Evolutionary conservation across 805 yeast genomes (phyloP).

Genomic region (Wickerhamiella azymoides): DNA sequence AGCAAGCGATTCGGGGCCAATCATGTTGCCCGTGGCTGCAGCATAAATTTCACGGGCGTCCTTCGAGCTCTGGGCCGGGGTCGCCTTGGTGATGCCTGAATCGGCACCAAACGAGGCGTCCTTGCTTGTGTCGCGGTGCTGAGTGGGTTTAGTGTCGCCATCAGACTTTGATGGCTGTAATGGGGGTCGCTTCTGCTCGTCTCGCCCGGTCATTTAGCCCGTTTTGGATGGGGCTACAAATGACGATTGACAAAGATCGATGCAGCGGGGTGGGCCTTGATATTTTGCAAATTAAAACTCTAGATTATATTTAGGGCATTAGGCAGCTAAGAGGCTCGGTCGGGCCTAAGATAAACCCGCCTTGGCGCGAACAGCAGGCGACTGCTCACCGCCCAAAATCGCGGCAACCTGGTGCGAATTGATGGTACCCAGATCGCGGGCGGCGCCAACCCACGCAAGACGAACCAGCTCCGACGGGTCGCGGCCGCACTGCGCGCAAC

Average conservation of each 20-base stretch:
- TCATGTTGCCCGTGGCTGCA: not conserved
- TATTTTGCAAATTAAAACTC: too few species aligned
- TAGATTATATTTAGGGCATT: too few species aligned
- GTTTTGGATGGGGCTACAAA: too few species aligned
- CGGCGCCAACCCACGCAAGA: constrained; percentile 34
- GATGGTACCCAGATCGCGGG: constrained; percentile 16
- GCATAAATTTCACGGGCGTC: not conserved
- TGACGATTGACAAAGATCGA: too few species aligned
- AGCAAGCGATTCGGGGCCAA: constrained; percentile 1
- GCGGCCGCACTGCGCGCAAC: constrained; percentile 10
- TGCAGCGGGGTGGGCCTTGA: too few species aligned
- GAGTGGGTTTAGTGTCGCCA: too few species aligned
- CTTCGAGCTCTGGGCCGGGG: not conserved
- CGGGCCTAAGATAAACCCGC: too few species aligned
- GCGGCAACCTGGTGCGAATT: not conserved
- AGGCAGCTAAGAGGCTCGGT: too few species aligned
- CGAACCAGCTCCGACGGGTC: constrained; percentile 40
- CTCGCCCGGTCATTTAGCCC: too few species aligned
- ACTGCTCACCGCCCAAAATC: not conserved
- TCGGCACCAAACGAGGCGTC: not conserved
- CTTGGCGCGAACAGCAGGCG: not conserved
- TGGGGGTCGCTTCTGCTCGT: too few species aligned
- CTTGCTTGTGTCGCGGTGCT: not conserved
- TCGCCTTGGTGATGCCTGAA: not conserved
- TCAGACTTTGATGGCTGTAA: too few species aligned